Percentiles rank a stretch among this genome's conserved stretches.
These are phyloP conservation scores for Capsella rubella DNA, from an alignment of 441 rosid genomes.

Conservation along the genomic window DNA sequence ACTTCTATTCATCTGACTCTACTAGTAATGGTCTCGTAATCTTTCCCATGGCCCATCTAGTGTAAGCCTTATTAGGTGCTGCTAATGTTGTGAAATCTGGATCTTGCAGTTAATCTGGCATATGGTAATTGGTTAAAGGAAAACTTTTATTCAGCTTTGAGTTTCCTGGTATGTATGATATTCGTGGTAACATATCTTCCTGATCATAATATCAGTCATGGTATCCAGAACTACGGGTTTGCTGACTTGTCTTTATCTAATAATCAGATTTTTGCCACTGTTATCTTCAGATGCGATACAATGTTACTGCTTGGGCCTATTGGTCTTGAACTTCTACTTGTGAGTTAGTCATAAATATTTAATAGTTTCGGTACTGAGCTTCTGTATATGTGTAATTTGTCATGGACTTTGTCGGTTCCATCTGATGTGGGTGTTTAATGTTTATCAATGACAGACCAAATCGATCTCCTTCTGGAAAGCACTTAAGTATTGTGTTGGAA, in stretches of 20 bases:
- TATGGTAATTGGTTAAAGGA: constrained; percentile 81
- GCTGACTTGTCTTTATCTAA: constrained; percentile 38
- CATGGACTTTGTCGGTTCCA: constrained; percentile 37
- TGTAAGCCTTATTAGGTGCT: neutral
- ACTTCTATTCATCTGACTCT: constrained; percentile 40
- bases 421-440: constrained; percentile 42
- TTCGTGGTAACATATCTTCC: constrained; percentile 19
- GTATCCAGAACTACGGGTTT: constrained; percentile 33
- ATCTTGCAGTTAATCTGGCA: constrained; percentile 81
- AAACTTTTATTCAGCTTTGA: constrained; percentile 66
- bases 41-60: constrained; percentile 24
- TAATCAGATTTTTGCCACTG: constrained; percentile 72
- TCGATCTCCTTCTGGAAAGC: constrained; percentile 78
- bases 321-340: constrained; percentile 83
- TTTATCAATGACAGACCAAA: constrained; percentile 66
- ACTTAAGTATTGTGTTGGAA: constrained; percentile 65
- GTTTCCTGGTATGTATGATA: constrained; percentile 72
- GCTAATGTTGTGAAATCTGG: constrained; percentile 40
- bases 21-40: constrained; percentile 25
- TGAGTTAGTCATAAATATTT: constrained; percentile 47
- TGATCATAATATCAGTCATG: constrained; percentile 5
- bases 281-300: constrained; percentile 85
- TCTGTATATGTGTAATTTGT: constrained; percentile 19
- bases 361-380: constrained; percentile 17
- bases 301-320: constrained; percentile 84